Evolutionary conservation across 1,284 basidiomycete genomes (phyloP).

Genomic region (Ceratobasidium sp.): DNA sequence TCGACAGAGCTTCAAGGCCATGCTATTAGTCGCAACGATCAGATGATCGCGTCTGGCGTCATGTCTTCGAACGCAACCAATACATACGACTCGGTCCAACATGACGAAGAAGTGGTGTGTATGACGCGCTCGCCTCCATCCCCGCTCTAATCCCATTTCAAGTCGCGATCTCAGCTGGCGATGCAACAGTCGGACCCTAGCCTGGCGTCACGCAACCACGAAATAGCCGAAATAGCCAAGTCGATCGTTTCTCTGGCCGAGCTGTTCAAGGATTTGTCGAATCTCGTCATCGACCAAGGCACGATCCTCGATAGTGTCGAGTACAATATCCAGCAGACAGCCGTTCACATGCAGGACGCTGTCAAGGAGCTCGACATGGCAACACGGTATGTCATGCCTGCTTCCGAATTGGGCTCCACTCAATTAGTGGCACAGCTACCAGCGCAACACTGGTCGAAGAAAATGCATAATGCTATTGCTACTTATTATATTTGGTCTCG

Average conservation of each 20-base stretch:
- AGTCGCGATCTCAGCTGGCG: conserved; percentile 50
- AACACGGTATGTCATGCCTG: conserved; percentile 61
- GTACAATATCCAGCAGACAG: conserved; percentile 95
- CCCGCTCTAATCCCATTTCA: conserved; percentile 35
- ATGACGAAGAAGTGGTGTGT: conserved; percentile 76
- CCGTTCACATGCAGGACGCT: conserved; percentile 79
- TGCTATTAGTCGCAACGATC: conserved; percentile 91
- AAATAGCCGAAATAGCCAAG: conserved; percentile 90
- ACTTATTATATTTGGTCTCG: conserved; percentile 85
- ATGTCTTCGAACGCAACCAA: conserved; percentile 82
- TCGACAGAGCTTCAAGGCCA: conserved; percentile 85
- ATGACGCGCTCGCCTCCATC: conserved; percentile 8
- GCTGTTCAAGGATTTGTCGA: conserved; percentile 93
- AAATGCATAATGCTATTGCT: conserved; percentile 92
- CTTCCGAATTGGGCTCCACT: conserved; percentile 12
- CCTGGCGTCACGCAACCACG: conserved; percentile 71
- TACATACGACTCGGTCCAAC: conserved; percentile 79
- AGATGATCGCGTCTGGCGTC: conserved; percentile 78
- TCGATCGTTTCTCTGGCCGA: conserved; percentile 92
- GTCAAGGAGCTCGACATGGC: conserved; percentile 85
- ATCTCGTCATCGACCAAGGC: conserved; percentile 96
- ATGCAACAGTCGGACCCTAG: conserved; percentile 57
- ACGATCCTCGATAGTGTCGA: conserved; percentile 96
- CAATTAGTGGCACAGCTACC: conserved; percentile 66
- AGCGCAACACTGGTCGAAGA: conserved; percentile 88